Evolutionary conservation across 257 asterid species (phyloP), one percentile per base, ranked within the genome.

Genomic region (Penstemon eatonii): DNA sequence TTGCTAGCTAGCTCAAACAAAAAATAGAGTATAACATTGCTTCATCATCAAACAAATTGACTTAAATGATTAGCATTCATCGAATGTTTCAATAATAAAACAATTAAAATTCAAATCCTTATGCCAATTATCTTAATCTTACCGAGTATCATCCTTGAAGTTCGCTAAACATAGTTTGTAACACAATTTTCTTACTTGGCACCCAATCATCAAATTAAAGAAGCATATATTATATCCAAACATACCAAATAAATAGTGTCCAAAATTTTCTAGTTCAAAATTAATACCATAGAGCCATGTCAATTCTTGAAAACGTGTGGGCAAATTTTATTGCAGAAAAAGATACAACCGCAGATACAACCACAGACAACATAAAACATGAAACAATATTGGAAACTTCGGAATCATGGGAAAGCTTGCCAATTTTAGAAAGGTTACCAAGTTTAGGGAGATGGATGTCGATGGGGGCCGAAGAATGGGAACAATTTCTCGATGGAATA

Each of bases 391-490:
- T 52, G 6, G 77, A 64, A 39, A 44, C 84, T 7, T 49, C 78
- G 0, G 47, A 46, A 12, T 63, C 79, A 41, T 78, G 85, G 87
- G 78, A 76, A 61, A 73, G 67, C 5, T 55, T 88, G 69, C 93
- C 89, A 10, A 18, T 72, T 2, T 40, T 85, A 15, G 83, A 85
- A 65, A 85, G 92, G 74, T 64, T 88, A 56, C 92, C 96, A 56
- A 86, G 95, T 67, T 69, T 91, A 81, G 95, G 89, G 4, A 70
- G 86, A 52, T 85, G 89, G 90, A 66, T 83, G 8, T 86, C 96
- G 0, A 88, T 82, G 91, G 96, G 96, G 45, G 80, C 84, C 5
- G 89, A 88, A 10, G 82, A 74, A 8, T 88, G 96, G 95, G 96
- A 85, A 10, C 83, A 78, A 6, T 72, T 83, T 71, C 90, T 90